Conservation (phyloP, 2,329 filamentous ascomycete genomes). For the Curvularia sp. region DNA sequence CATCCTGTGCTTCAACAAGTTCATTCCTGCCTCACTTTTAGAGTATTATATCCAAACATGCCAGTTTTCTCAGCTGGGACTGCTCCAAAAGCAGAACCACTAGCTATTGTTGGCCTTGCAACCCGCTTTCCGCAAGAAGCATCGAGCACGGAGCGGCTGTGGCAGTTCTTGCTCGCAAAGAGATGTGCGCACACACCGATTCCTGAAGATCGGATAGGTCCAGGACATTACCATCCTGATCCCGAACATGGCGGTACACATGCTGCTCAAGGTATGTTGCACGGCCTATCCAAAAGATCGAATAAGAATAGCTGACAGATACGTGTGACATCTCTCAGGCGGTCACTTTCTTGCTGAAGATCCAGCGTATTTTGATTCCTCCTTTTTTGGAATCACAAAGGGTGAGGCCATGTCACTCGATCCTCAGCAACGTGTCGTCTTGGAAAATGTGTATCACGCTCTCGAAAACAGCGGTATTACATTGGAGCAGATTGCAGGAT, state of each 20-base stretch:
- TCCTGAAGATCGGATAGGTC: conserved; percentile 2
- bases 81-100: background rate
- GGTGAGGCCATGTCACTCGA: conserved; percentile 42
- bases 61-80: background rate
- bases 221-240: conserved; percentile 5
- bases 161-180: conserved; percentile 4
- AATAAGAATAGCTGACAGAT: background rate
- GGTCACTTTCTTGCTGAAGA: conserved; percentile 29
- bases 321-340: background rate
- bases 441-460: conserved; percentile 49
- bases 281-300: background rate
- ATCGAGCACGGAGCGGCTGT: background rate
- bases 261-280: background rate
- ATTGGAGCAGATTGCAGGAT: conserved; percentile 38
- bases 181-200: conserved; percentile 4
- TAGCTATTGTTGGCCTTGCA: conserved; percentile 6
- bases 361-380: conserved; percentile 38
- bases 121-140: conserved; percentile 6
- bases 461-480: conserved; percentile 51
- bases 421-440: conserved; percentile 44
- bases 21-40: background rate
- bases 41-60: background rate
- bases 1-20: background rate
- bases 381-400: conserved; percentile 41
- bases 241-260: conserved; percentile 6